phyloP scores from a whole-genome alignment of 352 stramenopile species.

The Phytopythium cucurbitacearum region DNA sequence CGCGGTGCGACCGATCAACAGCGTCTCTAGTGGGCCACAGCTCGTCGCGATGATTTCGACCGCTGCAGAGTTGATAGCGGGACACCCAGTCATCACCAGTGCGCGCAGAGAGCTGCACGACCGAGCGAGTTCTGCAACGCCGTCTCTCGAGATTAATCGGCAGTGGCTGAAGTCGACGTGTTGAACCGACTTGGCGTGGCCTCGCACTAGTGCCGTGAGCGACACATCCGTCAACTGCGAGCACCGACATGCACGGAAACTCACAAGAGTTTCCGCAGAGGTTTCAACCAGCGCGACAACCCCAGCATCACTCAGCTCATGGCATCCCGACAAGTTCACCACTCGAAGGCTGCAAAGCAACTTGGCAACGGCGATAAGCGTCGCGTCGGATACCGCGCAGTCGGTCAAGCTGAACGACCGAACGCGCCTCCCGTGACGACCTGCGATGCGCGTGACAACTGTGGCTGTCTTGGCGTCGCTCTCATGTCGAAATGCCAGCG shows the following conservation, averaged over 20 bases:
- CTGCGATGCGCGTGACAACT: constrained; percentile 23
- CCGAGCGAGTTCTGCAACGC: constrained; percentile 25
- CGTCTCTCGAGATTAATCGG: constrained; percentile 36
- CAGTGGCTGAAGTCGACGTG: constrained; percentile 60
- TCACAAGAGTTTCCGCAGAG: constrained; percentile 26
- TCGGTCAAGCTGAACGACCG: constrained; percentile 37
- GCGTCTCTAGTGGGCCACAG: constrained; percentile 28
- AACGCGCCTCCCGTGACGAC: constrained; percentile 32
- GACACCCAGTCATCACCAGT: constrained; percentile 52
- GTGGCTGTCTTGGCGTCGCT: constrained; percentile 21
- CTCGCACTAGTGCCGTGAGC: constrained; percentile 16
- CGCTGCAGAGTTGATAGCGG: constrained; percentile 39
- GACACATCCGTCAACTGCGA: constrained; percentile 40
- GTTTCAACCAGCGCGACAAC: constrained; percentile 32
- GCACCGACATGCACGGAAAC: constrained; percentile 51
- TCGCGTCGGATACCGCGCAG: constrained; percentile 31
- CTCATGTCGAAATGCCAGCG: constrained; percentile 28
- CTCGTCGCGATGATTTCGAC: constrained; percentile 25
- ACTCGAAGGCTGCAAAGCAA: constrained; percentile 30
- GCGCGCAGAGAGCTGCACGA: constrained; percentile 23
- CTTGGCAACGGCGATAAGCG: constrained; percentile 25
- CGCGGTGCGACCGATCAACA: constrained; percentile 43
- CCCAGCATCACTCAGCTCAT: constrained; percentile 38
- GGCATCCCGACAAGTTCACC: constrained; percentile 53
- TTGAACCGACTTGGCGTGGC: constrained; percentile 31